Evolutionary conservation across 495 filamentous ascomycete species (phyloP).

Genomic region (Mycothermus thermophilus): DNA sequence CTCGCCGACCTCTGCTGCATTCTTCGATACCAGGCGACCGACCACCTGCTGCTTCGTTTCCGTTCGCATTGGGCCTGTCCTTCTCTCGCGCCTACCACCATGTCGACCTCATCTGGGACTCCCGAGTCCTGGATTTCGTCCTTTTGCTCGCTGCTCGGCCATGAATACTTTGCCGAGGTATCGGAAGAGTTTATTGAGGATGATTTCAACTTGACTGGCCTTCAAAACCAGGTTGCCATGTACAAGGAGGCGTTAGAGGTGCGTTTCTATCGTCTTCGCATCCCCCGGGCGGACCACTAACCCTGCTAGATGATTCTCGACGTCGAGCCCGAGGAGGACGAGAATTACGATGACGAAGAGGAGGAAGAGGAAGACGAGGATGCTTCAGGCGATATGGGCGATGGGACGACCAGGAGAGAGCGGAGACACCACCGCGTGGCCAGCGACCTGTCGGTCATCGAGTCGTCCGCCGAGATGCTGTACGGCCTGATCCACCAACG

Average conservation of each 20-base stretch:
- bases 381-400: constrained; percentile 51
- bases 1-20: background rate
- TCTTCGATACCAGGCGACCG: background rate
- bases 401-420: constrained; percentile 27
- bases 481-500: constrained; percentile 97
- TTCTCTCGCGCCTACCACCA: constrained; percentile 13
- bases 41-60: constrained; percentile 1
- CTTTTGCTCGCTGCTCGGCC: constrained; percentile 86
- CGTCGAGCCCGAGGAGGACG: constrained; percentile 88
- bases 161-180: constrained; percentile 98
- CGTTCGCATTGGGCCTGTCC: background rate
- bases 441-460: constrained; percentile 85
- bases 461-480: constrained; percentile 90
- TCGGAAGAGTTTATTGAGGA: constrained; percentile 99
- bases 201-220: constrained; percentile 95
- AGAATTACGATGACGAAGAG: constrained; percentile 69
- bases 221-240: constrained; percentile 93
- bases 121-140: constrained; percentile 95
- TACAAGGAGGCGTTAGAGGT: constrained; percentile 82
- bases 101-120: constrained; percentile 65
- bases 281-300: constrained; percentile 8
- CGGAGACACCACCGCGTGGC: constrained; percentile 77
- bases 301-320: constrained; percentile 83
- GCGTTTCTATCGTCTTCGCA: constrained; percentile 2
- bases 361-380: constrained; percentile 72